Evolutionary conservation across 2,329 filamentous ascomycete species (phyloP).

Genomic region (Fusarium vanettenii): DNA sequence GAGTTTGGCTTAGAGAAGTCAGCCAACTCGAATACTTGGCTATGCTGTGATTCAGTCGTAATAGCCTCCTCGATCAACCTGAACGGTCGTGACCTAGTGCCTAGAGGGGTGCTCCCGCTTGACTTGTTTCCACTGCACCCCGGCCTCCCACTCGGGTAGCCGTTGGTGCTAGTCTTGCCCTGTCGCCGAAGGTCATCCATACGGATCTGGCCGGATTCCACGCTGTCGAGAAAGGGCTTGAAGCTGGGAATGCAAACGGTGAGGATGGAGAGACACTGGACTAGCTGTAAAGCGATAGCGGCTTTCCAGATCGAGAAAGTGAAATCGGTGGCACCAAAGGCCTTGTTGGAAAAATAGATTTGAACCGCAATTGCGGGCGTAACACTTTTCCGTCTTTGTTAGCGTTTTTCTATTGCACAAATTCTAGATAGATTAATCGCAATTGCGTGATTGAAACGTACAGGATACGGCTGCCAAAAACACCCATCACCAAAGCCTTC

Average conservation of each 20-base stretch:
- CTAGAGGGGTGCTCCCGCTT: constrained; percentile 21
- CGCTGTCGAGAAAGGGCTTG: constrained; percentile 45
- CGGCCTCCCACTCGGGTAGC: constrained; percentile 30
- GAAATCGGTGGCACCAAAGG: constrained; percentile 34
- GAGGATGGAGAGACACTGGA: constrained; percentile 43
- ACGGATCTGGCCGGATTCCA: constrained; percentile 44
- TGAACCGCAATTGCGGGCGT: constrained; percentile 42
- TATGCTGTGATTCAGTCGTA: constrained; percentile 8
- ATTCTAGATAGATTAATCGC: background rate
- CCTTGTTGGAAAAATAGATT: constrained; percentile 40
- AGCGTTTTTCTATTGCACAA: background rate
- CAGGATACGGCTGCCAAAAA: constrained; percentile 47
- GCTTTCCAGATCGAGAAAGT: constrained; percentile 41
- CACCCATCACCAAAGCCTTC: constrained; percentile 43
- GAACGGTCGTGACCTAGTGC: constrained; percentile 17
- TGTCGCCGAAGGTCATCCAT: constrained; percentile 43
- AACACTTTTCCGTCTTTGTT: constrained; percentile 27
- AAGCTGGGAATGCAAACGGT: constrained; percentile 44
- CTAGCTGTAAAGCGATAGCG: constrained; percentile 37
- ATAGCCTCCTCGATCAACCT: background rate
- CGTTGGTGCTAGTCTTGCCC: constrained; percentile 39
- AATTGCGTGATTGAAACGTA: constrained; percentile 17
- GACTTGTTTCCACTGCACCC: constrained; percentile 41
- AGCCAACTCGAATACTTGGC: constrained; percentile 30
- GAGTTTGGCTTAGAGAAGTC: constrained; percentile 6